Base-by-base conservation (phyloP, 768 basidiomycete species). In the Termitomyces sp. region DNA sequence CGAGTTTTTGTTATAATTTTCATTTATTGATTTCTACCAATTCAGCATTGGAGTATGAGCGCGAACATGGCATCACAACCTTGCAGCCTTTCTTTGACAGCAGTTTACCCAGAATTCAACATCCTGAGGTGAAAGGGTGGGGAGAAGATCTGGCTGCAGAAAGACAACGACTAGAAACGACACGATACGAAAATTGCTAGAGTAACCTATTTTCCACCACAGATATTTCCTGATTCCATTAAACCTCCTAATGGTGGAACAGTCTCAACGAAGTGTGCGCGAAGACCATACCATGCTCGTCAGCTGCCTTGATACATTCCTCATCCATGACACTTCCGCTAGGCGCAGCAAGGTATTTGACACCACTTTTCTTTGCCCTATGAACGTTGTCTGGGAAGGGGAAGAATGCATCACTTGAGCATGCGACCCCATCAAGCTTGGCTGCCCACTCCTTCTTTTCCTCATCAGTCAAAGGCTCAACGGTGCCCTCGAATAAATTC, bases 321-420 rank as follows among this genome's bases (percentile, higher is more conserved):
- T 73, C 85, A 67, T 99, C 97, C 96, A 98, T 98, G 59, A 99
- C 94, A 64, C 92, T 94, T 49, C 97, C 97, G 51, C 87, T 84
- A 2, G 92, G 89, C 7, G 95, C 94, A 26, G 93, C 94, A 48
- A 99, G 79, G 72, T 97, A 98, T 68, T 75, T 84, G 50, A 94
- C 95, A 0, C 97, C 97, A 60, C 93, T 95, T 79, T 90, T 88
- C 72, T 83, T 80, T 52, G 93, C 92, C 46, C 97, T 81, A 69
- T 98, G 91, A 35, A 99, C 96, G 65, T 98, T 99, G 69, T 99
- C 97, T 13, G 96, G 83, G 85, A 98, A 98, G 18, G 97, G 97
- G 94, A 98, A 98, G 83, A 99, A 99, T 52, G 96, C 97, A 64
- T 99, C 97, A 60, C 92, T 94, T 33, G 92, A 91, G 73, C 97